Percentiles rank a stretch among this genome's conserved stretches.
These are phyloP conservation scores for Ophiocordyceps robertsii DNA, from an alignment of 2,329 filamentous ascomycete genomes.

Conservation along the genomic window DNA sequence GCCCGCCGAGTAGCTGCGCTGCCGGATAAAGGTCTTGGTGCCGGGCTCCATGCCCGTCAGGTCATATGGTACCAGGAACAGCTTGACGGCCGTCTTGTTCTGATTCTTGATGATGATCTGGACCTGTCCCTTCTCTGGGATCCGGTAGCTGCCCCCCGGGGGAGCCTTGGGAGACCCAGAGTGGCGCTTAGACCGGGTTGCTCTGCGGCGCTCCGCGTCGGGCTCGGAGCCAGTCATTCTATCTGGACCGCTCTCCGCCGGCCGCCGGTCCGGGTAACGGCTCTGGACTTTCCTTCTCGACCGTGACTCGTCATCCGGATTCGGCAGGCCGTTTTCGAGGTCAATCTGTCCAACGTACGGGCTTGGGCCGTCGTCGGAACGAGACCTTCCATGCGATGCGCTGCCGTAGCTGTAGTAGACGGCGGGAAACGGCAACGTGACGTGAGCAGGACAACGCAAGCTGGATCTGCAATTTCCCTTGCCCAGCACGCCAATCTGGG, in stretches of 20 bases:
- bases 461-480: slow-evolving; percentile 78
- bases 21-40: slow-evolving; percentile 90
- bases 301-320: slow-evolving; percentile 31
- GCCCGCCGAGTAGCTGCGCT: slow-evolving; percentile 82
- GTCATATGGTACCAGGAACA: slow-evolving; percentile 90
- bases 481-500: slow-evolving; percentile 88
- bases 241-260: slow-evolving; percentile 12
- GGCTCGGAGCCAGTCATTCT: slow-evolving; percentile 7
- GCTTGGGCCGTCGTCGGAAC: slow-evolving; percentile 73
- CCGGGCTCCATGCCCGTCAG: slow-evolving; percentile 83
- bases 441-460: slow-evolving; percentile 76
- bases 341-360: slow-evolving; percentile 93
- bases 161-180: slow-evolving; percentile 43
- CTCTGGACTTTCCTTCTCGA: slow-evolving; percentile 34
- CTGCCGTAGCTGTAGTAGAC: slow-evolving; percentile 90
- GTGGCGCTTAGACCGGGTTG: slow-evolving; percentile 35
- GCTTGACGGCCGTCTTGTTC: slow-evolving; percentile 93
- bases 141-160: slow-evolving; percentile 81
- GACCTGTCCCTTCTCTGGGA: slow-evolving; percentile 84
- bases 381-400: slow-evolving; percentile 48
- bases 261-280: slow-evolving; percentile 24
- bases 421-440: slow-evolving; percentile 80
- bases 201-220: slow-evolving; percentile 17
- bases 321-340: slow-evolving; percentile 64
- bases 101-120: slow-evolving; percentile 98